Evolutionary conservation across 768 basidiomycete species (phyloP).

Genomic region (Phlegmacium glaucopus): DNA sequence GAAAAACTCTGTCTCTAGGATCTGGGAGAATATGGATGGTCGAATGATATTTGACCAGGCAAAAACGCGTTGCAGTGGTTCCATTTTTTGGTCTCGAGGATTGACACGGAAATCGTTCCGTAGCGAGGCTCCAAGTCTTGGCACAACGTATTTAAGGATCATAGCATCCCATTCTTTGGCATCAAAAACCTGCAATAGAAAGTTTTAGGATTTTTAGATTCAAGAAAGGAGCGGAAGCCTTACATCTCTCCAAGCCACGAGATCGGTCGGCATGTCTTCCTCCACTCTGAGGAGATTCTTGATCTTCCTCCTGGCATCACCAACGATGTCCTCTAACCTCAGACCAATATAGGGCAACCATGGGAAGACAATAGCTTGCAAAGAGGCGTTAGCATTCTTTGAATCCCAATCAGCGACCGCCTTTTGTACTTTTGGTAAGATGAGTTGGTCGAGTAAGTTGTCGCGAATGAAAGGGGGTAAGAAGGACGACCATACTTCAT

Average conservation of each 20-base stretch:
- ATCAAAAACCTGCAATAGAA: constrained; percentile 63
- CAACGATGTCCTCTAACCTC: constrained; percentile 79
- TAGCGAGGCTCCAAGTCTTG: constrained; percentile 80
- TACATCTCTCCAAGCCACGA: constrained; percentile 81
- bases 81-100: constrained; percentile 87
- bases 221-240: constrained; percentile 19
- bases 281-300: constrained; percentile 69
- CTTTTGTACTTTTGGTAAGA: constrained; percentile 88
- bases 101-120: constrained; percentile 89
- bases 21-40: constrained; percentile 71
- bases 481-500: constrained; percentile 85
- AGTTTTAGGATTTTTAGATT: constrained; percentile 3
- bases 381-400: constrained; percentile 49
- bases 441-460: constrained; percentile 93
- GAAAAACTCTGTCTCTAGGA: constrained; percentile 92
- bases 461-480: constrained; percentile 90
- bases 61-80: constrained; percentile 71
- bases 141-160: constrained; percentile 87
- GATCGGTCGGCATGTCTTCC: constrained; percentile 73
- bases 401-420: constrained; percentile 83
- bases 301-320: constrained; percentile 83
- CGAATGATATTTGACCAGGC: constrained; percentile 76
- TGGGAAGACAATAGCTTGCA: constrained; percentile 87
- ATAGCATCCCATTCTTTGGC: constrained; percentile 86
- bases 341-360: constrained; percentile 91